These are phyloP conservation scores for Plasmodium reichenowi DNA, from an alignment of 169 alveolate genomes.

Conservation along the genomic window DNA sequence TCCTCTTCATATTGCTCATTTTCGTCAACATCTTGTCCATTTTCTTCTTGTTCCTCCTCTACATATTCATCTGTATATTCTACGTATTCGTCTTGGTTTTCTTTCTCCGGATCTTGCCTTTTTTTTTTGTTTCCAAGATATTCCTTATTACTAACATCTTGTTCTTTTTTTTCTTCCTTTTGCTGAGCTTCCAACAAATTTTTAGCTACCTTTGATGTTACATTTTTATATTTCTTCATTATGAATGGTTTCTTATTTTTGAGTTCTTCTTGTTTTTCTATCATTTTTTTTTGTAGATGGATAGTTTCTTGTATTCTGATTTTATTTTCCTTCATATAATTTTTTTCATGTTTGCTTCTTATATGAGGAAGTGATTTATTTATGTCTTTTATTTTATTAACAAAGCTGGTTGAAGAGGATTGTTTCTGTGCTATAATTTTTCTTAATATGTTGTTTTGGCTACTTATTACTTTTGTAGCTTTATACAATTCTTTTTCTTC, in stretches of 20 bases:
- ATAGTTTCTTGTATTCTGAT: constrained; percentile 28
- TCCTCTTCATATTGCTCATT: background rate
- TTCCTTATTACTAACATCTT: background rate
- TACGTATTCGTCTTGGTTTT: background rate
- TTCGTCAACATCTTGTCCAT: background rate
- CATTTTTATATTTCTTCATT: constrained; percentile 45
- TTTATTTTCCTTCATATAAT: constrained; percentile 64
- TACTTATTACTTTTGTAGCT: constrained; percentile 42
- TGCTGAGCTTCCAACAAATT: background rate
- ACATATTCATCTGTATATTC: constrained; percentile 1
- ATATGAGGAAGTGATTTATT: constrained; percentile 53
- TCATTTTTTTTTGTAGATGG: constrained; percentile 29
- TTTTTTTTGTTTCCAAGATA: background rate
- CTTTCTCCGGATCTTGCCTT: background rate
- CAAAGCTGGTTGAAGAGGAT: constrained; percentile 33
- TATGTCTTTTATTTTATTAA: constrained; percentile 35
- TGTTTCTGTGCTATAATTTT: constrained; percentile 64
- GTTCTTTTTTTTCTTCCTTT: background rate
- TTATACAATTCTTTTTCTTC: constrained; percentile 52
- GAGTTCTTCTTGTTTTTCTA: constrained; percentile 30
- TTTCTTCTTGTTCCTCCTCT: background rate
- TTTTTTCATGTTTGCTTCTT: constrained; percentile 37
- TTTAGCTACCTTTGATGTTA: constrained; percentile 45
- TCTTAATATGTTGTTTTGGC: constrained; percentile 35
- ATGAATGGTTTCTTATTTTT: constrained; percentile 53